phyloP scores from a whole-genome alignment of 2,329 filamentous ascomycete species.

The Nothopassalora personata region DNA sequence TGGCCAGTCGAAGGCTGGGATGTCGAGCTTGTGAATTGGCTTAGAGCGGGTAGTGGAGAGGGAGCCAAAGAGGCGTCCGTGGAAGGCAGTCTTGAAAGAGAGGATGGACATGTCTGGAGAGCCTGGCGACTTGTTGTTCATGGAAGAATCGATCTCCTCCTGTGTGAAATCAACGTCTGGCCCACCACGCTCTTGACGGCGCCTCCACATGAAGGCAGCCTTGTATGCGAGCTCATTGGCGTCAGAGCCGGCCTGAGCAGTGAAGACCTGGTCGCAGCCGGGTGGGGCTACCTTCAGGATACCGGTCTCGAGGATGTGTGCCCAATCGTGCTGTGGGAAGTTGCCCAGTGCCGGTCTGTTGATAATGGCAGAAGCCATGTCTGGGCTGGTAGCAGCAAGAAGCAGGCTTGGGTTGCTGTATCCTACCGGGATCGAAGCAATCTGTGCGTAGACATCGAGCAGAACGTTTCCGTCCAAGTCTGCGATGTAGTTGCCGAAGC shows the following conservation, averaged over 20 bases:
- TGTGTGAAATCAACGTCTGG: conserved; percentile 70
- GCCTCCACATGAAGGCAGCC: conserved; percentile 89
- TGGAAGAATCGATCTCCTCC: conserved; percentile 67
- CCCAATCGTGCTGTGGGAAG: conserved; percentile 84
- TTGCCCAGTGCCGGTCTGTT: conserved; percentile 87
- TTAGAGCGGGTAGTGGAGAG: conserved; percentile 88
- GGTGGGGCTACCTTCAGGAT: conserved; percentile 77
- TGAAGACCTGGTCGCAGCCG: conserved; percentile 84
- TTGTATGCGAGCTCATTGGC: conserved; percentile 95
- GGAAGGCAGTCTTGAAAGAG: conserved; percentile 83
- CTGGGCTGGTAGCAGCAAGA: conserved; percentile 64
- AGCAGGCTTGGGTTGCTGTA: conserved; percentile 82
- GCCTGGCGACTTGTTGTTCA: conserved; percentile 77
- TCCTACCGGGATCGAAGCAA: conserved; percentile 84
- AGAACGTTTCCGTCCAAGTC: conserved; percentile 67
- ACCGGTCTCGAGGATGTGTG: conserved; percentile 69
- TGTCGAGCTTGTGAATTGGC: conserved; percentile 91
- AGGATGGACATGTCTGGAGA: conserved; percentile 77
- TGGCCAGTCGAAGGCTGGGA: conserved; percentile 92
- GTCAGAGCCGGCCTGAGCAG: conserved; percentile 80
- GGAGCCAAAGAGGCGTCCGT: conserved; percentile 82
- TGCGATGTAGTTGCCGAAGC: conserved; percentile 73
- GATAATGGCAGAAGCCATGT: conserved; percentile 76
- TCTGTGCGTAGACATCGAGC: conserved; percentile 82
- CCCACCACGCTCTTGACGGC: conserved; percentile 74